These are phyloP conservation scores for Diaporthe ampelina DNA, from an alignment of 2,329 filamentous ascomycete genomes.

Conservation along the genomic window DNA sequence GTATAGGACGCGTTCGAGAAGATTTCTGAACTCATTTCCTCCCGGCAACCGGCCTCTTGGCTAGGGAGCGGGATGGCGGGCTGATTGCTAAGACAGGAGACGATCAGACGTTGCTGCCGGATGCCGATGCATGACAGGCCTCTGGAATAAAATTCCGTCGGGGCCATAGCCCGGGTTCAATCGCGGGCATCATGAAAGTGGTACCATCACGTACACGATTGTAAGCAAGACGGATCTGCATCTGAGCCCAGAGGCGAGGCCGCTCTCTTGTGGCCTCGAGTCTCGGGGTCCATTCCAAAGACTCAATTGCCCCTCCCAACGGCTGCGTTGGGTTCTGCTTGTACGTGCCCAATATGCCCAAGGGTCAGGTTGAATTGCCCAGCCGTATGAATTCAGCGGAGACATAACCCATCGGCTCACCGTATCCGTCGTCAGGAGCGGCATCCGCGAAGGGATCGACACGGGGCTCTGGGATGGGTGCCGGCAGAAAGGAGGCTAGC, in stretches of 20 bases:
- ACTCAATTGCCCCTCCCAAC: neutral
- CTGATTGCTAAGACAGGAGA: neutral
- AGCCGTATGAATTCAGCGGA: neutral
- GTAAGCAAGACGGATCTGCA: too few species aligned
- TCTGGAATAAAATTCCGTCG: neutral
- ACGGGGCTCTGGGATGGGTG: constrained; percentile 19
- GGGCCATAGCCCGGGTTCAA: neutral
- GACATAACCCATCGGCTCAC: constrained; percentile 2
- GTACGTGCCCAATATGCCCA: neutral
- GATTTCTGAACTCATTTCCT: constrained; percentile 6
- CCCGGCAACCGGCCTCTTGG: constrained; percentile 14
- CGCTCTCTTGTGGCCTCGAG: neutral
- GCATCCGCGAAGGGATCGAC: constrained; percentile 25
- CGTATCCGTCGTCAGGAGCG: constrained; percentile 5
- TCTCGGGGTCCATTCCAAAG: neutral
- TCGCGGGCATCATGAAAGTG: neutral
- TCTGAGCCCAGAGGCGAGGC: neutral
- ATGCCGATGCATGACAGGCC: neutral
- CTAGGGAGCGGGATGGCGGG: neutral
- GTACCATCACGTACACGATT: neutral
- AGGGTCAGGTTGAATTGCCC: neutral
- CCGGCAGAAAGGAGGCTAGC: constrained; percentile 26
- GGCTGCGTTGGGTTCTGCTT: neutral
- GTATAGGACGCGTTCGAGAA: constrained; percentile 25
- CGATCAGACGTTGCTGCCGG: neutral